Evolutionary conservation across 257 asterid species (phyloP).

Genomic region (Solanum arcanum): DNA sequence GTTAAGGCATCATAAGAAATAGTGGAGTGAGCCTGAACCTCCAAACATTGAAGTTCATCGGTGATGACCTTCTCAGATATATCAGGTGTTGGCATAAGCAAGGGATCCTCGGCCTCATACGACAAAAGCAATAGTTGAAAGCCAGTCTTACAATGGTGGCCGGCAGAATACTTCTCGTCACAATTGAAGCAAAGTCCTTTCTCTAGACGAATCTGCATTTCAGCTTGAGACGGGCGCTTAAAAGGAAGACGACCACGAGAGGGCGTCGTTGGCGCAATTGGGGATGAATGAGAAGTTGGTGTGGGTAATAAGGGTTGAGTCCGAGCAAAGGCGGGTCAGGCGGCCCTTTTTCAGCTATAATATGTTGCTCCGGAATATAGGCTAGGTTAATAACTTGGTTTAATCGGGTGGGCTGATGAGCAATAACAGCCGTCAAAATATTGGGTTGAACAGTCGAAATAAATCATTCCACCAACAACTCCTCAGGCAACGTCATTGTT

Average conservation of each 20-base stretch:
- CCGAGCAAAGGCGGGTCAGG: neutral
- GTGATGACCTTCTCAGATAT: neutral
- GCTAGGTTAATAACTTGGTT: neutral
- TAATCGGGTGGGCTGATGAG: neutral
- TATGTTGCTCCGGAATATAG: neutral
- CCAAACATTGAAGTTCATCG: neutral
- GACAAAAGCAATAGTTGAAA: neutral
- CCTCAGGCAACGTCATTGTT: neutral
- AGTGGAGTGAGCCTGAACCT: neutral
- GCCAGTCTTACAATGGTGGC: neutral
- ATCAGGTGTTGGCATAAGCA: neutral
- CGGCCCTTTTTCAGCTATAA: neutral
- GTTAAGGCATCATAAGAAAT: neutral
- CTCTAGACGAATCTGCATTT: neutral
- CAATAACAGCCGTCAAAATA: neutral
- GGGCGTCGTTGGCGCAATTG: neutral
- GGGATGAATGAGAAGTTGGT: neutral
- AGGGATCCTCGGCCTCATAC: neutral
- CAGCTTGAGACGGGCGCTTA: neutral
- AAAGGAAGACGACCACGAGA: neutral
- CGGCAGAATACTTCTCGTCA: neutral
- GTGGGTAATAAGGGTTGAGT: neutral
- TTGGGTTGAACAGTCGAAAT: neutral
- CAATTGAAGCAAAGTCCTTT: neutral
- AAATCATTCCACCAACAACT: neutral